Evolutionary conservation across 768 basidiomycete genomes (phyloP).

Genomic region (Lentinus tigrinus): DNA sequence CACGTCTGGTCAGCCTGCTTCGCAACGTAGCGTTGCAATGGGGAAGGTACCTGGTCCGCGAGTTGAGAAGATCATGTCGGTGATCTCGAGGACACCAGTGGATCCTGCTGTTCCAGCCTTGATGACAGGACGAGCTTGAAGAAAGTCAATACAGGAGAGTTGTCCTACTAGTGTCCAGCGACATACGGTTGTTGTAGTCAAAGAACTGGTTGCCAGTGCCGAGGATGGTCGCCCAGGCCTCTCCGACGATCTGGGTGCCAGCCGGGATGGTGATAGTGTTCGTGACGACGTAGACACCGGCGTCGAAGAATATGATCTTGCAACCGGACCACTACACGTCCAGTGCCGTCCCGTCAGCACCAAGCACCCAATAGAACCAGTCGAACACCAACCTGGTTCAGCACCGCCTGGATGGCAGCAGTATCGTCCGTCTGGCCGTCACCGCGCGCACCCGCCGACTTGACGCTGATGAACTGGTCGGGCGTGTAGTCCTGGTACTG

Average conservation of each 20-base stretch:
- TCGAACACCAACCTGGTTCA: conserved; percentile 53
- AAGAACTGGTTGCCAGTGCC: conserved; percentile 42
- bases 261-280: conserved; percentile 47
- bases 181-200: conserved; percentile 34
- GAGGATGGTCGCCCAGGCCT: conserved; percentile 50
- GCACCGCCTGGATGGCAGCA: conserved; percentile 55
- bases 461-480: conserved; percentile 70
- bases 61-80: conserved; percentile 47
- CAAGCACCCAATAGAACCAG: too few relatives aligned
- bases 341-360: not conserved
- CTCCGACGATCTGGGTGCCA: conserved; percentile 46
- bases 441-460: conserved; percentile 66
- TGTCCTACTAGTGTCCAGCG: too few relatives aligned
- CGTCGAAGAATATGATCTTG: conserved; percentile 84
- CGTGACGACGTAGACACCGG: conserved; percentile 50
- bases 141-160: not conserved
- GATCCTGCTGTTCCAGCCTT: conserved; percentile 40
- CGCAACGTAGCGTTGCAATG: too few relatives aligned
- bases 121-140: conserved; percentile 38
- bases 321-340: conserved; percentile 57
- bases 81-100: conserved; percentile 40
- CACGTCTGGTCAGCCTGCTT: not conserved
- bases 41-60: conserved; percentile 32
- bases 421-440: conserved; percentile 81
- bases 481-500: conserved; percentile 56